These are phyloP conservation scores for Venturia pyrina DNA, from an alignment of 2,329 filamentous ascomycete genomes.

Conservation along the genomic window DNA sequence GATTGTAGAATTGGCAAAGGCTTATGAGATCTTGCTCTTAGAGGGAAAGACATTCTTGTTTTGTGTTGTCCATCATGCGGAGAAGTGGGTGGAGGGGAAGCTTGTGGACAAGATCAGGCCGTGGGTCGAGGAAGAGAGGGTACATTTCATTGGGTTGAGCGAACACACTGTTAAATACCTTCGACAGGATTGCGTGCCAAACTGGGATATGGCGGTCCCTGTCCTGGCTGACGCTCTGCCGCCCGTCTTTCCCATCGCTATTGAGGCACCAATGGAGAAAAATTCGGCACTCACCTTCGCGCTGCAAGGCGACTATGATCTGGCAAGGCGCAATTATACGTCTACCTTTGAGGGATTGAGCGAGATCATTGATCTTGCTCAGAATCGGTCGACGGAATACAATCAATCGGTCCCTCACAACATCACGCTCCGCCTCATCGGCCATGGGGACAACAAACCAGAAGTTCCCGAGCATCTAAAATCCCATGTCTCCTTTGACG, in stretches of 20 bases:
- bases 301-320: constrained; percentile 22
- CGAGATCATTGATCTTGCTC: constrained; percentile 14
- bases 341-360: constrained; percentile 19
- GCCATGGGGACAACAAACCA: constrained; percentile 14
- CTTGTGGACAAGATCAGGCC: constrained; percentile 15
- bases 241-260: constrained; percentile 20
- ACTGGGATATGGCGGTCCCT: constrained; percentile 11
- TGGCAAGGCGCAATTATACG: constrained; percentile 19
- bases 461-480: constrained; percentile 17
- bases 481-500: constrained; percentile 20
- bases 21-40: constrained; percentile 17
- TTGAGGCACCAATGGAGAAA: background rate
- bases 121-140: constrained; percentile 17
- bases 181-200: constrained; percentile 10
- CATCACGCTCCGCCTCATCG: constrained; percentile 1
- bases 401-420: background rate
- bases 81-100: constrained; percentile 17
- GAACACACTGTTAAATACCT: constrained; percentile 19
- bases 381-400: background rate
- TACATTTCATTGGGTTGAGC: constrained; percentile 20
- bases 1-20: constrained; percentile 13
- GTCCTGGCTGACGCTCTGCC: constrained; percentile 17
- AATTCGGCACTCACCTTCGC: constrained; percentile 16
- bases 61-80: constrained; percentile 20
- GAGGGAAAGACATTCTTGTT: constrained; percentile 19